Conservation (phyloP, 345 rosid species). For the Syzygium jambos region DNA sequence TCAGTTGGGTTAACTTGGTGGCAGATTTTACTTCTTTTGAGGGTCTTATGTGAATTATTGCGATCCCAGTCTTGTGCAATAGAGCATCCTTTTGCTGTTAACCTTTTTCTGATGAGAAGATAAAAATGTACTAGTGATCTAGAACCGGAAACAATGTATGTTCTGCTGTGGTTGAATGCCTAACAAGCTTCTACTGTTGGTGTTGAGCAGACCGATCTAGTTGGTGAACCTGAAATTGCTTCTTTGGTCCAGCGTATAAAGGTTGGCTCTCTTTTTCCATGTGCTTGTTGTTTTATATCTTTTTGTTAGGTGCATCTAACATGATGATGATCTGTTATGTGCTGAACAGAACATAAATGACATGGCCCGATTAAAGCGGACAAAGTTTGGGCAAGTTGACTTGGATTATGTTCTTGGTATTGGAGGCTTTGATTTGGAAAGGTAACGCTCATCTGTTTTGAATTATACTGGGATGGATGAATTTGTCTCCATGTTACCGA, state of each 20-base stretch:
- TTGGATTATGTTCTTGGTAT: slow-evolving; percentile 95
- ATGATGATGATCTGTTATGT: not conserved
- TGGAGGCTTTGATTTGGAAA: slow-evolving; percentile 96
- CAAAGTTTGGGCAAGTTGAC: slow-evolving; percentile 85
- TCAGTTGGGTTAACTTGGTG: not conserved
- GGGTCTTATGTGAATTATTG: not conserved
- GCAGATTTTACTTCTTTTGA: not conserved
- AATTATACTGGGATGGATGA: not conserved
- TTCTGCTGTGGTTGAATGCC: not conserved
- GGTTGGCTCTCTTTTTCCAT: slow-evolving; percentile 24
- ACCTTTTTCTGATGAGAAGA: not conserved
- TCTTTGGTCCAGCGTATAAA: slow-evolving; percentile 65
- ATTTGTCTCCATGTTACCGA: not conserved
- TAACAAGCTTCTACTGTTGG: not conserved
- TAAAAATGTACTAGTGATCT: not conserved
- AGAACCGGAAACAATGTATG: not conserved
- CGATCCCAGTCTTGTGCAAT: not conserved
- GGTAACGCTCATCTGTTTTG: slow-evolving; percentile 19
- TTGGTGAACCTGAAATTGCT: slow-evolving; percentile 52
- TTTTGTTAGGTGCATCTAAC: not conserved
- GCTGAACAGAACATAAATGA: slow-evolving; percentile 56
- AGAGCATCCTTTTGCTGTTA: not conserved
- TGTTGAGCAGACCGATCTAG: slow-evolving; percentile 73
- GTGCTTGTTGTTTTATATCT: not conserved
- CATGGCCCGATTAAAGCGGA: slow-evolving; percentile 69